Evolutionary conservation across 1,284 basidiomycete genomes (phyloP).

Genomic region (Amylostereum areolatum): DNA sequence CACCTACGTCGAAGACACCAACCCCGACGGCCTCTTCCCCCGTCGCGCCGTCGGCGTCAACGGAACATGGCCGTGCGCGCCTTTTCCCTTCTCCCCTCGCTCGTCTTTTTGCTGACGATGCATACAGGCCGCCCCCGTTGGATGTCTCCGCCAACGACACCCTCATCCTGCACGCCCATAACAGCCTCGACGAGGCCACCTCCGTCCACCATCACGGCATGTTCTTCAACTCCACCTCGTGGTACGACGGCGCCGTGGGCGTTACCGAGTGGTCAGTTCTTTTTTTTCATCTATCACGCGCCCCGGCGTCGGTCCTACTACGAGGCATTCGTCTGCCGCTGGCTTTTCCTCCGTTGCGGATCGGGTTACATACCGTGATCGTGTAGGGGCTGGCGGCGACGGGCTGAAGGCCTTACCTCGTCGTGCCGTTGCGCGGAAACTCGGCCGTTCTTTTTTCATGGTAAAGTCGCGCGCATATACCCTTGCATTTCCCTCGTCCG

Average conservation of each 20-base stretch:
- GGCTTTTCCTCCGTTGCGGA: no score
- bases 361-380: no score
- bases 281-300: background rate
- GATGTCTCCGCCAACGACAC: conserved; percentile 69
- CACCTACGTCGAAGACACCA: conserved; percentile 63
- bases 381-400: no score
- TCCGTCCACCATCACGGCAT: conserved; percentile 88
- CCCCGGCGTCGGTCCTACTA: no score
- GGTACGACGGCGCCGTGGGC: conserved; percentile 83
- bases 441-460: no score
- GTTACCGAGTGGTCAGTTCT: conserved; percentile 73
- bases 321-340: no score
- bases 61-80: conserved; percentile 81
- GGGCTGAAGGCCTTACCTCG: no score
- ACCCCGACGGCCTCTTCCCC: conserved; percentile 70
- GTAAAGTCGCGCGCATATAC: background rate
- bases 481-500: background rate
- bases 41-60: conserved; percentile 85
- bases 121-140: conserved; percentile 68
- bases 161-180: conserved; percentile 70
- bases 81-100: background rate
- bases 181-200: conserved; percentile 58
- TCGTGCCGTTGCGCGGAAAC: no score
- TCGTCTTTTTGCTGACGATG: background rate
- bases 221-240: conserved; percentile 83